phyloP scores from a whole-genome alignment of 2,329 filamentous ascomycete species.

The Beauveria medogensis region DNA sequence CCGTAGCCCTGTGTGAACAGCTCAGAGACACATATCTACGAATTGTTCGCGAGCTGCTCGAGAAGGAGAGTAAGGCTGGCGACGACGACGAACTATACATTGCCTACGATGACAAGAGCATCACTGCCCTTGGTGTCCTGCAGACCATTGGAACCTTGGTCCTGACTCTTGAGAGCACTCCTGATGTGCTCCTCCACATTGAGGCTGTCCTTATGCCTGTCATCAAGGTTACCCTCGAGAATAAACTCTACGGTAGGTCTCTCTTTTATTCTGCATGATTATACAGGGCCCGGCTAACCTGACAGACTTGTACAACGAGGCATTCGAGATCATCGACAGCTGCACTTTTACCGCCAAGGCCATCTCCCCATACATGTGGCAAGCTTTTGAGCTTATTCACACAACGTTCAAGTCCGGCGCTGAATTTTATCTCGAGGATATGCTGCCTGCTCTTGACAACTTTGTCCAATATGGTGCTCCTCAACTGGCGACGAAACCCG shows the following conservation, averaged over 20 bases:
- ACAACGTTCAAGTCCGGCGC: slow-evolving; percentile 95
- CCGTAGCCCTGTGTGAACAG: slow-evolving; percentile 91
- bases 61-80: slow-evolving; percentile 72
- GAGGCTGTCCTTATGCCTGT: slow-evolving; percentile 97
- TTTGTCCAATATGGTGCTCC: slow-evolving; percentile 88
- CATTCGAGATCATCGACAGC: slow-evolving; percentile 98
- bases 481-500: slow-evolving; percentile 71
- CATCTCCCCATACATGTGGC: slow-evolving; percentile 97
- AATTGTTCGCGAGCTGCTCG: slow-evolving; percentile 84
- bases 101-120: slow-evolving; percentile 98
- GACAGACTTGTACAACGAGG: slow-evolving; percentile 89
- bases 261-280: background rate
- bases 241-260: slow-evolving; percentile 78
- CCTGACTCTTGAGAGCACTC: slow-evolving; percentile 91
- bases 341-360: slow-evolving; percentile 96
- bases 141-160: slow-evolving; percentile 98
- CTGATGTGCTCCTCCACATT: slow-evolving; percentile 87
- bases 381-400: slow-evolving; percentile 94
- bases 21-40: slow-evolving; percentile 91
- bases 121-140: slow-evolving; percentile 88
- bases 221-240: slow-evolving; percentile 90
- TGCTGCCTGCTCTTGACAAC: slow-evolving; percentile 96
- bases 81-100: slow-evolving; percentile 73
- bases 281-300: background rate
- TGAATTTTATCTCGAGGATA: slow-evolving; percentile 95